Evolutionary conservation across 805 yeast species (phyloP), one percentile per base, ranked within the genome.

Genomic region (Saccharomycopsis babjevae): DNA sequence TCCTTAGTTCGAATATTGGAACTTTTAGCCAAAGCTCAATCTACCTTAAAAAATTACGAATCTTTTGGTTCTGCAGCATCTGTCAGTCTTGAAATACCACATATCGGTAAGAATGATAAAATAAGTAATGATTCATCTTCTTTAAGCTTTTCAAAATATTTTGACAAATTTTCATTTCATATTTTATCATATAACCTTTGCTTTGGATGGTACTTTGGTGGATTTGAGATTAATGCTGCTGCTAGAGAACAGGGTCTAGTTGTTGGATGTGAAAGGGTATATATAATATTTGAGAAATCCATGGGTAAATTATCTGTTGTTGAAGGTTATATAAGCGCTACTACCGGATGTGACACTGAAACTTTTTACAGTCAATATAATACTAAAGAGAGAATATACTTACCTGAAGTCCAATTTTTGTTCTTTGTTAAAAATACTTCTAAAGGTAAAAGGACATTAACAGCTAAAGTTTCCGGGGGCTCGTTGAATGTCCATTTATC

Each of bases 141-240:
- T 22, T 32, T 30, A 15, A 54, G 40, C 22, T 36, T 34, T 18
- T 34, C 56, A 16, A 57, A 20, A 40, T 67, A 16, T 54, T 64
- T 22, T 56, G 71, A 71, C n/a, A 74, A 77, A 63, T 78, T 77
- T 56, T 76, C 89, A 0, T 73, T 86, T 36, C 86, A 82, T 56
- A 75, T 86, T 28, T 69, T 84, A 5, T 81, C 89, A 0, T 80
- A 84, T 65, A 81, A 86, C 64, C 76, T 88, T 62, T 87, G 96
- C 64, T 62, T 87, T 39, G 96, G 97, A 0, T 89, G 96, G 91
- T 69, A 87, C 3, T 87, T 86, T 68, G 84, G 80, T n/a, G 69
- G 68, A 28, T 28, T 13, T 18, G 16, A 34, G 18, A 32, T 16
- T 0, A 55, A 43, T 16, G 67, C 68, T 6, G 70, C 70, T 5